Base-by-base conservation (phyloP, 768 basidiomycete genomes). In the Hericium alpestre region DNA sequence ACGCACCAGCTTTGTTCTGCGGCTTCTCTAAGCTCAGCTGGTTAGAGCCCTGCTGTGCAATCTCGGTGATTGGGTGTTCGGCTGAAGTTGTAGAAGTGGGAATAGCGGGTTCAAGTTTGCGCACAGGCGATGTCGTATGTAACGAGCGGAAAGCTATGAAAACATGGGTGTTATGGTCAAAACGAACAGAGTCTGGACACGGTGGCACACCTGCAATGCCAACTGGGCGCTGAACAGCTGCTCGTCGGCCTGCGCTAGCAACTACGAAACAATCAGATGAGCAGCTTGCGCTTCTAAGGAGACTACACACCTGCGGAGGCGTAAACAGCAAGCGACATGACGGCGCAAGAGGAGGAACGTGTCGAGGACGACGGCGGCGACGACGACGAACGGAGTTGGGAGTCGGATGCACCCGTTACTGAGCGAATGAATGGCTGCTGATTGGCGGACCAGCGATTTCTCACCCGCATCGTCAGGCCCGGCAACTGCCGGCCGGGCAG, bases 1-100 rank as follows among this genome's bases (percentile, higher is more conserved):
- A 8, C 23, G 27, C 69, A 90, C 93, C 93, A 65, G 89, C 92
- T 70, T 81, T 87, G 73, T 98, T 98, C 69, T 79, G 78, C 12
- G 95, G 95, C 18, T 83, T 85, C 75, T 93, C 87, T 57, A 98
- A 75, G 67, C 88, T 90, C 57, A 81, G 76, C 67, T 94, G 91
- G 64, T 90, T 90, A 32, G 88, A 91, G 51, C 83, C 88, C 47
- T 77, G 79, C 66, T 86, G 79, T 11, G 93, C 93, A 51, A 92
- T 71, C 13, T 74, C 71, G 6, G 90, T 91, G 60, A 83, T 76
- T 12, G 87, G 87, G 58, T 79, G 76, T 0, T 73, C 62, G 0
- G 74, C 59, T 53, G 72, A 74, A 1, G 76, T 71, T 16, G 79
- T 73, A 12, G 71, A 73, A 47, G 76, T 72, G 13, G 80, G 70